Evolutionary conservation across 164 flowering plant species (phyloP).

Genomic region (Amborella trichopoda): DNA sequence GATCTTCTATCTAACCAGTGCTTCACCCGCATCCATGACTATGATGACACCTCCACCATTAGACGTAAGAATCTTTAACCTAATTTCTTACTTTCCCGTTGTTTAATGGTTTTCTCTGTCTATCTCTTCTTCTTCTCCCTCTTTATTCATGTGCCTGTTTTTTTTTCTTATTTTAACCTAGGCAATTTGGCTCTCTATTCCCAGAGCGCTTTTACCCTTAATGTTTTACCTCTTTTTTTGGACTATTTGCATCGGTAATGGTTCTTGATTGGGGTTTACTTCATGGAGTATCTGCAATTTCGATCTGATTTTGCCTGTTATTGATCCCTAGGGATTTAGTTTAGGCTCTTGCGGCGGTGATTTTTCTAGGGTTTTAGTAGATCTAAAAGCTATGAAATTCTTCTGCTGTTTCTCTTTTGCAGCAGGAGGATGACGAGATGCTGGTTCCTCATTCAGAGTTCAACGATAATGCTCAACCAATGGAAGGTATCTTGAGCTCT

Average conservation of each 20-base stretch:
- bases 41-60: slow-evolving; percentile 60
- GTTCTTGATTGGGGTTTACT: slow-evolving; percentile 2
- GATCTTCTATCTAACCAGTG: too few species aligned
- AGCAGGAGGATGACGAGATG: slow-evolving; percentile 93
- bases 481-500: slow-evolving; percentile 34
- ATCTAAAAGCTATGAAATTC: slow-evolving; percentile 15
- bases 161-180: not conserved
- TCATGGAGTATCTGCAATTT: not conserved
- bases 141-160: not conserved
- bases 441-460: slow-evolving; percentile 81
- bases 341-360: slow-evolving; percentile 8
- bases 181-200: not conserved
- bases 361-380: too few species aligned
- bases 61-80: slow-evolving; percentile 27
- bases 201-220: not conserved
- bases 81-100: not conserved
- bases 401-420: slow-evolving; percentile 15
- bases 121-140: not conserved
- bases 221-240: not conserved
- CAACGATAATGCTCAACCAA: slow-evolving; percentile 65
- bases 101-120: not conserved
- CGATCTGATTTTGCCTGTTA: slow-evolving; percentile 4
- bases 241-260: slow-evolving; percentile 4
- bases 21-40: too few species aligned
- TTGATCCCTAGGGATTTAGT: slow-evolving; percentile 27